Evolutionary conservation across 768 basidiomycete genomes (phyloP), one percentile per base, ranked within the genome.

Genomic region (Pilatotrama ljubarskyi): DNA sequence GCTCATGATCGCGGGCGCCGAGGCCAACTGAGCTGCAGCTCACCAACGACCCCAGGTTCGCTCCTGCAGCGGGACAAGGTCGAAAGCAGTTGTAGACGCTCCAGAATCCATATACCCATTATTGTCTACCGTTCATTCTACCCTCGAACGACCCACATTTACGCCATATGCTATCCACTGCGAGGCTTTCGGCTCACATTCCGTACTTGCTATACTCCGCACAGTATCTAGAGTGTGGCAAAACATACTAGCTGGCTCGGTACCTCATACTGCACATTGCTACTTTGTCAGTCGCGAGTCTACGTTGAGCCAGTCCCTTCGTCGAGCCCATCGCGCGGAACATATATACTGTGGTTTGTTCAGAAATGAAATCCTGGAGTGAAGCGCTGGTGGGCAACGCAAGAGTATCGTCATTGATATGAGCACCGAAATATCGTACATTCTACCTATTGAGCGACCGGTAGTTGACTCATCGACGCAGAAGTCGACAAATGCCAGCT

Each of bases 1-100:
- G 47, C 55, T 72, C 46, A 38, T 67, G 46, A 47, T 68, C 41
- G 70, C 65, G 29, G 68, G 63, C 26, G 68, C 64, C 20, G 26
- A 55, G 37, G 55, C 44, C 22, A 49, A 49, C 46, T 57, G 26
- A 57, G 47, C 40, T 7, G 17, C 17, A 9, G 18, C 11, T 5
- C 37, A 6, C 22, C 24, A 9, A 24, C 44, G 22, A 40, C 6
- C 38, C 38, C 6, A 5, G 6, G 14, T 5, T 40, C 38, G 14
- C 38, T n/a, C n/a, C 14, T 14, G 38, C n/a, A 13, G 6, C 38
- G 38, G 14, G 38, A 40, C 38, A 10, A 32, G 5, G 29, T 40
- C 5, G 35, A 13, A 35, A 22, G 37, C 10, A 20, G 36, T 32
- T 5, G 50, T 13, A 11, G 35, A 51, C 36, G 22, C 18, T 5